Evolutionary conservation across 441 rosid genomes (phyloP).

Genomic region (Arabidopsis lyrata): DNA sequence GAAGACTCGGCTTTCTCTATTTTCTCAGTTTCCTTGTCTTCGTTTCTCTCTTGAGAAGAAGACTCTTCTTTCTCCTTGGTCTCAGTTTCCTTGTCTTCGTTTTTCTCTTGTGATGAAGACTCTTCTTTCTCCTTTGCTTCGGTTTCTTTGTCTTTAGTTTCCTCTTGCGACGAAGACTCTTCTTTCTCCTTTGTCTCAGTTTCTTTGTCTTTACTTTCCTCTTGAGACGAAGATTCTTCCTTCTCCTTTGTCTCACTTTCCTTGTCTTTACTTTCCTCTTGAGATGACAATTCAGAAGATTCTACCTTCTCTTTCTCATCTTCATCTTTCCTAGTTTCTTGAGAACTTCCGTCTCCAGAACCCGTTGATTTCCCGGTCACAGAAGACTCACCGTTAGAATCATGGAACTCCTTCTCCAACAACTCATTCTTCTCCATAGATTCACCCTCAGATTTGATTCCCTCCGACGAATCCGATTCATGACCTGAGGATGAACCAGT

Average conservation of each 20-base stretch:
- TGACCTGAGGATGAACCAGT: conserved; percentile 45
- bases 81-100: background rate
- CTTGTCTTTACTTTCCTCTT: conserved; percentile 21
- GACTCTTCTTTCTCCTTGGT: conserved; percentile 6
- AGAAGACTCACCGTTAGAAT: conserved; percentile 47
- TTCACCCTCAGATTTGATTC: conserved; percentile 42
- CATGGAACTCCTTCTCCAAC: conserved; percentile 41
- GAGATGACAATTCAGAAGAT: conserved; percentile 31
- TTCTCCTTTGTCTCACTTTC: conserved; percentile 21
- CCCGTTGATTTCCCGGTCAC: conserved; percentile 37
- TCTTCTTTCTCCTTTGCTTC: conserved; percentile 14
- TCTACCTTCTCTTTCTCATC: conserved; percentile 35
- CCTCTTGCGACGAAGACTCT: conserved; percentile 10
- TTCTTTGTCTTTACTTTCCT: background rate
- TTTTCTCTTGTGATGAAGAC: background rate
- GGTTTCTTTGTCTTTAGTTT: background rate
- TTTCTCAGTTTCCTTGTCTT: background rate
- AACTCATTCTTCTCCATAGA: conserved; percentile 45
- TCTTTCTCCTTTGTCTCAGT: background rate
- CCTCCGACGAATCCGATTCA: conserved; percentile 36
- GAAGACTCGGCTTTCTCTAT: conserved; percentile 26
- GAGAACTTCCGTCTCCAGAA: conserved; percentile 25
- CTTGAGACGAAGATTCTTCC: conserved; percentile 14
- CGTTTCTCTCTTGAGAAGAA: background rate
- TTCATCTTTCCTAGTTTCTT: conserved; percentile 9